Evolutionary conservation across 495 filamentous ascomycete species (phyloP).

Genomic region (Aspergillus bridgeri): DNA sequence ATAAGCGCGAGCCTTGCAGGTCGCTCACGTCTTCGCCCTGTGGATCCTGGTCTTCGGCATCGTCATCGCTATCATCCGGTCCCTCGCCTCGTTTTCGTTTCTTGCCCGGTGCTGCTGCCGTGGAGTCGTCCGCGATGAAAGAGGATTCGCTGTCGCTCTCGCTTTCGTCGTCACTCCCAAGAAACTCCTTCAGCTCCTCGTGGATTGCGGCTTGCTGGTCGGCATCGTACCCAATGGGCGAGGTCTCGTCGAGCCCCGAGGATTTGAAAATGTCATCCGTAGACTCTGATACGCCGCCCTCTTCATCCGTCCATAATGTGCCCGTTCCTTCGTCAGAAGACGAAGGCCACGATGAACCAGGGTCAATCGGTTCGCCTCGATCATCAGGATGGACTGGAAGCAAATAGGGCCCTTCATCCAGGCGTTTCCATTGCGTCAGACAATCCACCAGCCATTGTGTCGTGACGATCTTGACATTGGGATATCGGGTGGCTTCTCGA

Average conservation of each 20-base stretch:
- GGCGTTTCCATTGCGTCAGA: slow-evolving; percentile 70
- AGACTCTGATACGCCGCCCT: slow-evolving; percentile 27
- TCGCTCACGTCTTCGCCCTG: slow-evolving; percentile 34
- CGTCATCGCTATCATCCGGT: slow-evolving; percentile 28
- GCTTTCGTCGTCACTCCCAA: slow-evolving; percentile 63
- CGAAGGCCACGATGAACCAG: slow-evolving; percentile 37
- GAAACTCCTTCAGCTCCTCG: slow-evolving; percentile 74
- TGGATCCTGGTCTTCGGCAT: slow-evolving; percentile 23
- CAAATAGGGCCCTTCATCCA: slow-evolving; percentile 73
- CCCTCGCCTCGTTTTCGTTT: slow-evolving; percentile 43
- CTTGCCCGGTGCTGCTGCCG: slow-evolving; percentile 19
- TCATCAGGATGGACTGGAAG: slow-evolving; percentile 62
- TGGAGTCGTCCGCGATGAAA: slow-evolving; percentile 26
- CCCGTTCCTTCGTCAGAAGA: slow-evolving; percentile 44
- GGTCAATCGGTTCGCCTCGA: slow-evolving; percentile 41
- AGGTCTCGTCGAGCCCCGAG: slow-evolving; percentile 29
- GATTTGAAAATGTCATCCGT: slow-evolving; percentile 45
- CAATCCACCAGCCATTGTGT: slow-evolving; percentile 84
- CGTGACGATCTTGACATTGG: slow-evolving; percentile 82
- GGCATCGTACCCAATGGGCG: slow-evolving; percentile 40
- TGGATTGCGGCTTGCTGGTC: slow-evolving; percentile 53
- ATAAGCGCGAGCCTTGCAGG: slow-evolving; percentile 35
- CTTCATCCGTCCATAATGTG: slow-evolving; percentile 36
- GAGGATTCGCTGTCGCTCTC: slow-evolving; percentile 44
- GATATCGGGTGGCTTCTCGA: slow-evolving; percentile 66